Conservation (phyloP, 208 protist genomes). For the Leishmania mexicana region DNA sequence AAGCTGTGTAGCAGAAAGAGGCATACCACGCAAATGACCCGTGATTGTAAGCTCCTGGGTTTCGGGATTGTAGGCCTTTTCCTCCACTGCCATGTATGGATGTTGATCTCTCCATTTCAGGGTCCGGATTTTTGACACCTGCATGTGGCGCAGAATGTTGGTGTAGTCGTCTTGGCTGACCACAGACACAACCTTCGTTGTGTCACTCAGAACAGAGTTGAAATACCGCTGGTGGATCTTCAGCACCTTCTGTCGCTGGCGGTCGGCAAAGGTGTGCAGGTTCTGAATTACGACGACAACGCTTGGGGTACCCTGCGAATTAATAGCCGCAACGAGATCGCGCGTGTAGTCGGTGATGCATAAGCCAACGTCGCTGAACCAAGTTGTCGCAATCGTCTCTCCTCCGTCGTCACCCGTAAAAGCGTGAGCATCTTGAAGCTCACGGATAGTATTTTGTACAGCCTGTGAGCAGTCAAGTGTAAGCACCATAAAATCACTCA, state of each 20-base stretch:
- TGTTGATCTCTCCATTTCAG: conserved; percentile 88
- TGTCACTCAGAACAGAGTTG: conserved; percentile 75
- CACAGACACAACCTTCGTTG: conserved; percentile 67
- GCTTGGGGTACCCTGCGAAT: conserved; percentile 74
- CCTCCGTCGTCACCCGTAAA: conserved; percentile 45
- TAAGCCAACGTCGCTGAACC: conserved; percentile 84
- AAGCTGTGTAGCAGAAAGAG: conserved; percentile 77
- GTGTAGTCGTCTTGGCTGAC: conserved; percentile 47
- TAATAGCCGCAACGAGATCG: conserved; percentile 71
- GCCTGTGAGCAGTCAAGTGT: conserved; percentile 77
- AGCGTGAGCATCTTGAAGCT: conserved; percentile 49
- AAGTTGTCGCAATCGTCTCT: conserved; percentile 67
- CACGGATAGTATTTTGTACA: conserved; percentile 79
- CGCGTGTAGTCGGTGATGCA: conserved; percentile 90
- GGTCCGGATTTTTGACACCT: conserved; percentile 66
- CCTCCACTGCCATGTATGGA: conserved; percentile 80
- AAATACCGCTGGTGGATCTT: conserved; percentile 89
- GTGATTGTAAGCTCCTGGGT: conserved; percentile 62
- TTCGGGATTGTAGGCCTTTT: conserved; percentile 43
- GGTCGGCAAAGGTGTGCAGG: conserved; percentile 77
- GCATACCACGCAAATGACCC: conserved; percentile 74
- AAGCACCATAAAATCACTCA: conserved; percentile 84
- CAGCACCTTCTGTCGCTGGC: conserved; percentile 75
- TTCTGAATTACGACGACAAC: conserved; percentile 81
- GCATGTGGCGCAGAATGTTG: conserved; percentile 63